These are phyloP conservation scores for Stagonosporopsis chrysanthemi DNA, from an alignment of 2,329 filamentous ascomycete genomes.

Conservation along the genomic window DNA sequence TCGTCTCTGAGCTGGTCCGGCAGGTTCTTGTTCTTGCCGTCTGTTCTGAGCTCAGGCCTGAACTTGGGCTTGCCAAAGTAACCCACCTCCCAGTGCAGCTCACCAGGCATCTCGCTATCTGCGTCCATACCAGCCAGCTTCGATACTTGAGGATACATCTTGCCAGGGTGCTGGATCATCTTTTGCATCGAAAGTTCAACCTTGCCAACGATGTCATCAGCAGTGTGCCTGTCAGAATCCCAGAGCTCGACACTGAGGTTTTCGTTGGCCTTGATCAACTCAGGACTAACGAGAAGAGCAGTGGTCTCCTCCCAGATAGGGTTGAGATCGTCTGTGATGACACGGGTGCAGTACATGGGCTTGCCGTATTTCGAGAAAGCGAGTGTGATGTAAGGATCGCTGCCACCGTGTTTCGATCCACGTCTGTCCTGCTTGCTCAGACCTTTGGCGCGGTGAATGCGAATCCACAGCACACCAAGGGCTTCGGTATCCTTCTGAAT, in stretches of 20 bases:
- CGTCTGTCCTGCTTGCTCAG: slow-evolving; percentile 90
- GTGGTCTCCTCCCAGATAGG: slow-evolving; percentile 90
- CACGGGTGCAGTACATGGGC: slow-evolving; percentile 95
- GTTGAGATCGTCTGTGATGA: slow-evolving; percentile 93
- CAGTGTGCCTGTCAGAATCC: slow-evolving; percentile 92
- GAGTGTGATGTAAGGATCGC: slow-evolving; percentile 93
- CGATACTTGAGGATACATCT: slow-evolving; percentile 89
- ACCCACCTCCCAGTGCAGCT: slow-evolving; percentile 95
- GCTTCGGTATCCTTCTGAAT: slow-evolving; percentile 89
- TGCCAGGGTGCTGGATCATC: slow-evolving; percentile 90
- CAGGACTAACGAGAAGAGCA: slow-evolving; percentile 83
- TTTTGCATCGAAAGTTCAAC: slow-evolving; percentile 93
- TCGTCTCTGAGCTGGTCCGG: slow-evolving; percentile 76
- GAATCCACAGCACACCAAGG: slow-evolving; percentile 88
- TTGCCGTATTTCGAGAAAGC: slow-evolving; percentile 97
- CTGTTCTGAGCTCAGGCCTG: slow-evolving; percentile 81
- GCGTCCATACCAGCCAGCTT: slow-evolving; percentile 83
- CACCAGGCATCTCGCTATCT: slow-evolving; percentile 87
- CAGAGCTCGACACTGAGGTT: slow-evolving; percentile 92
- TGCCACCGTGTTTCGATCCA: slow-evolving; percentile 84
- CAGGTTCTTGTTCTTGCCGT: slow-evolving; percentile 81
- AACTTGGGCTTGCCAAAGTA: slow-evolving; percentile 93
- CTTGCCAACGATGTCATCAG: slow-evolving; percentile 95
- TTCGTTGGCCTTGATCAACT: slow-evolving; percentile 92
- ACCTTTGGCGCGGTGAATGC: slow-evolving; percentile 85